These are phyloP conservation scores for Fraxinus xanthoxyloides DNA, from an alignment of 305 asterid species.

Conservation along the genomic window DNA sequence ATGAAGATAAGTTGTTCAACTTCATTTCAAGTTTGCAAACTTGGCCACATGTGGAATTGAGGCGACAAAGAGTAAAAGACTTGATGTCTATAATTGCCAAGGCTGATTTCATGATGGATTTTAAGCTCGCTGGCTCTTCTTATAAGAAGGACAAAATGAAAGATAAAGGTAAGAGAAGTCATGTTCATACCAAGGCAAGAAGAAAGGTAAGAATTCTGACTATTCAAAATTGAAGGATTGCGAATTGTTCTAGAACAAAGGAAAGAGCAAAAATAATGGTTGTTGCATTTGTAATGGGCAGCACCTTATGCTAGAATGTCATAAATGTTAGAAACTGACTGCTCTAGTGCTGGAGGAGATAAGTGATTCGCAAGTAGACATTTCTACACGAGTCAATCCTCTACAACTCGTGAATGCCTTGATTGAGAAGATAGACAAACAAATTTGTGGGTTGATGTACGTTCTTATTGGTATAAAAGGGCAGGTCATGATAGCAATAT, in stretches of 20 bases:
- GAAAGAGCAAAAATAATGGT: not conserved
- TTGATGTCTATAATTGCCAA: not conserved
- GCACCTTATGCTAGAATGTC: not conserved
- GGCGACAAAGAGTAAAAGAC: not conserved
- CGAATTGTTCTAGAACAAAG: not conserved
- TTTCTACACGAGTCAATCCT: no score
- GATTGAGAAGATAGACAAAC: not conserved
- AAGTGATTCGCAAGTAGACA: not conserved
- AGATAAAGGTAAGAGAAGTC: not conserved
- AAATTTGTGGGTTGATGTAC: not conserved
- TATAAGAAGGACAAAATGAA: not conserved
- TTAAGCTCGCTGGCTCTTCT: not conserved
- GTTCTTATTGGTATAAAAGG: not conserved
- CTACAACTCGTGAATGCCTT: not conserved
- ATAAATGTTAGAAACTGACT: no score
- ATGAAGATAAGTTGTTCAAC: conserved; percentile 3
- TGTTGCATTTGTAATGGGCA: not conserved
- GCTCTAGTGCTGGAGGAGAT: not conserved
- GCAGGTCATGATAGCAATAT: no score
- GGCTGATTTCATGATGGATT: not conserved
- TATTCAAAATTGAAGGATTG: not conserved
- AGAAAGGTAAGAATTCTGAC: no score
- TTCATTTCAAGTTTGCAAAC: not conserved
- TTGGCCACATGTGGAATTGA: not conserved
- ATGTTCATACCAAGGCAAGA: not conserved